phyloP scores from a whole-genome alignment of 345 rosid genomes.

The Viola odorata region DNA sequence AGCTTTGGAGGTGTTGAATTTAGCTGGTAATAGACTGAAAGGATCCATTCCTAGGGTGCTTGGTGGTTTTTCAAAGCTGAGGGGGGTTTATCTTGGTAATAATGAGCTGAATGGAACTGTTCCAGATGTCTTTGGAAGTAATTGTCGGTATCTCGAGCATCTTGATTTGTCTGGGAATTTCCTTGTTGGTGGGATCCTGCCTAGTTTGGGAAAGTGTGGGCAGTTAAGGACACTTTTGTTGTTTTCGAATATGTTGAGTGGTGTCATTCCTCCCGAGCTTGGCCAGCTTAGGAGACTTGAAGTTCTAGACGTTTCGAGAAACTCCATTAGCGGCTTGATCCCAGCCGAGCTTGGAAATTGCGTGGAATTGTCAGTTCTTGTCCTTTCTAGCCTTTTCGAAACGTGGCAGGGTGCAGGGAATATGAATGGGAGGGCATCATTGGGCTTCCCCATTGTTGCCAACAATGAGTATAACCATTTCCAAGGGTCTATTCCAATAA shows the following conservation, averaged over 20 bases:
- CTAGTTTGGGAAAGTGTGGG: conserved; percentile 21
- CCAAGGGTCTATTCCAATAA: conserved; percentile 21
- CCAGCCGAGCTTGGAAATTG: conserved; percentile 35
- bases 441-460: not conserved
- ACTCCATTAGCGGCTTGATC: conserved; percentile 21
- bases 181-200: conserved; percentile 23
- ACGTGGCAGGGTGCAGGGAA: conserved; percentile 9
- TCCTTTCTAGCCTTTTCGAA: conserved; percentile 25
- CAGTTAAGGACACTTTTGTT: conserved; percentile 24
- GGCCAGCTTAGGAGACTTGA: conserved; percentile 25
- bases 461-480: conserved; percentile 18
- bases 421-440: not conserved
- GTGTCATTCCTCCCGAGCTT: conserved; percentile 23
- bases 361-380: conserved; percentile 23
- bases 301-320: conserved; percentile 28
- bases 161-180: conserved; percentile 34
- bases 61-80: conserved; percentile 14
- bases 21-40: conserved; percentile 25
- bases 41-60: conserved; percentile 18
- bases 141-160: conserved; percentile 20
- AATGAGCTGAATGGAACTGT: conserved; percentile 24
- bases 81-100: conserved; percentile 23
- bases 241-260: conserved; percentile 27
- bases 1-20: conserved; percentile 25
- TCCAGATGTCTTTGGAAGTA: conserved; percentile 14